Percentiles rank a stretch among this genome's conserved stretches.
Conservation (phyloP, 2,329 filamentous ascomycete genomes). For the Alternaria sp. region DNA sequence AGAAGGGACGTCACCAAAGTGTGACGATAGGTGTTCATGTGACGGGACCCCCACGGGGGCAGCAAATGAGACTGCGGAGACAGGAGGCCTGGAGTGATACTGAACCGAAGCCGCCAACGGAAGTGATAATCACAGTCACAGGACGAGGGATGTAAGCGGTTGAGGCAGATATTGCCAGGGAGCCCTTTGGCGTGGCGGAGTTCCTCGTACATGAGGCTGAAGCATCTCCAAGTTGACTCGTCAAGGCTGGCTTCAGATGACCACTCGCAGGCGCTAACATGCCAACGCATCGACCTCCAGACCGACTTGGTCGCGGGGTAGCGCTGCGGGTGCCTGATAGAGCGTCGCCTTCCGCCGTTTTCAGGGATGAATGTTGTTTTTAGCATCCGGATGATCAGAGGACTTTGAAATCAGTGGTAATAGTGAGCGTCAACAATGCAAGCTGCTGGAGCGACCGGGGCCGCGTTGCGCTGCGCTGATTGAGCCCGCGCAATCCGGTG, state of each 20-base stretch:
- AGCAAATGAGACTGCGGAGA: slow-evolving; percentile 34
- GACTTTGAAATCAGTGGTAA: slow-evolving; percentile 17
- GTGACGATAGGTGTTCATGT: slow-evolving; percentile 25
- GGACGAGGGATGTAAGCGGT: slow-evolving; percentile 27
- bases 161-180: slow-evolving; percentile 47
- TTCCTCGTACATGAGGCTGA: slow-evolving; percentile 45
- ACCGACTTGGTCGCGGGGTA: slow-evolving; percentile 42
- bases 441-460: neutral
- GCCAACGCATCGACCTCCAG: slow-evolving; percentile 48
- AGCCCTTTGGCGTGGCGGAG: slow-evolving; percentile 42
- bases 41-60: slow-evolving; percentile 36
- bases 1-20: slow-evolving; percentile 21
- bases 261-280: slow-evolving; percentile 44
- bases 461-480: slow-evolving; percentile 21
- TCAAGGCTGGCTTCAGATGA: slow-evolving; percentile 44
- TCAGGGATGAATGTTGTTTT: slow-evolving; percentile 36
- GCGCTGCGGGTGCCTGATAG: slow-evolving; percentile 45
- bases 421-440: slow-evolving; percentile 8
- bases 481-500: slow-evolving; percentile 26
- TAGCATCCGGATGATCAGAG: slow-evolving; percentile 36
- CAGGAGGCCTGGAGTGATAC: slow-evolving; percentile 31
- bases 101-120: slow-evolving; percentile 11
- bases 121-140: slow-evolving; percentile 39
- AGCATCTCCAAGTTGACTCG: slow-evolving; percentile 35
- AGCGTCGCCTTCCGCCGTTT: slow-evolving; percentile 27